Evolutionary conservation across 176 grass and related monocot species (phyloP), one percentile per base, ranked within the genome.

Genomic region (Avena sativa): DNA sequence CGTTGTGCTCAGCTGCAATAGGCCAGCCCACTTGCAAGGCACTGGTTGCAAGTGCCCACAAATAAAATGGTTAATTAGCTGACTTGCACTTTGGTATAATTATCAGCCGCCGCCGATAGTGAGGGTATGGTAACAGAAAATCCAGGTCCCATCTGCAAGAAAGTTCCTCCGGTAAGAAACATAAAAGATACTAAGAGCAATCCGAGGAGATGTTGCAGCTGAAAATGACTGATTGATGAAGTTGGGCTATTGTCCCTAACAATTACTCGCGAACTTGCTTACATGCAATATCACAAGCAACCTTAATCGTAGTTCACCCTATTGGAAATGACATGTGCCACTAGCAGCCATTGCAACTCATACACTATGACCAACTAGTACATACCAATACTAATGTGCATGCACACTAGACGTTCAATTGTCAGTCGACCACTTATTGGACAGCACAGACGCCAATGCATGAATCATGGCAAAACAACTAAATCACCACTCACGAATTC

Each of bases 101-200:
- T 79, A 85, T 98, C 97, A 25, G 97, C 97, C 8, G 97, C 94
- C 0, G 56, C 63, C 9, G 94, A 96, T 74, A 98, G 71, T 67
- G 97, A 98, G 25, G 90, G 97, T 91, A 98, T 93, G 60, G 92
- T 93, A 43, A 98, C 88, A 83, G 88, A 83, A 91, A 93, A 96
- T 88, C 97, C 97, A 83, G 92, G 94, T 34, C 97, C 94, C 97
- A 98, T 98, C 97, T 98, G 94, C 81, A 86, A 80, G 10, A 89
- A 81, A 86, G 80, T 76, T 75, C 49, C 10, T 71, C 88, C 8
- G 4, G 51, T 85, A 79, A 81, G 83, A 57, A 65, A 48, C 34
- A 16, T 10, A 58, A 44, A 69, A 76, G 20, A 79, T 19, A 23
- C 23, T 23, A 60, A 36, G 63, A 38, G 55, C 46, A 67, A 49